Conservation (phyloP, 169 alveolate genomes). For the Plasmodium chabaudi region DNA sequence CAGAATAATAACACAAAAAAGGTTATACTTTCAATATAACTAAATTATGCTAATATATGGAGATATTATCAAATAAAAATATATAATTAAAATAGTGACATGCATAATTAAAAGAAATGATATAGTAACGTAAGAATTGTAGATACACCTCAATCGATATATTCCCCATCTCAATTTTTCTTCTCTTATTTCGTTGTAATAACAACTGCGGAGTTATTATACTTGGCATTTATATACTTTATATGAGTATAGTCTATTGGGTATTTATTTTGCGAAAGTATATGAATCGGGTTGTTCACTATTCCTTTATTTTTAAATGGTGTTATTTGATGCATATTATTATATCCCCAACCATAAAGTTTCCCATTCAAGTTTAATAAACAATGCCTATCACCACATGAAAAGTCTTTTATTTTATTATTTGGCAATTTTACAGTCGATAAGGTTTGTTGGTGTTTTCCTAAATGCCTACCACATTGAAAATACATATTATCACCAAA, state of each 20-base stretch:
- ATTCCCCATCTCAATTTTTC: too few relatives aligned
- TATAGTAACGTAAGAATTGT: too few relatives aligned
- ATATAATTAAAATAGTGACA: too few relatives aligned
- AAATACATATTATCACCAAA: conserved; percentile 71
- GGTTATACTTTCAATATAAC: too few relatives aligned
- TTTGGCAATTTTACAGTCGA: conserved; percentile 72
- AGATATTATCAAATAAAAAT: too few relatives aligned
- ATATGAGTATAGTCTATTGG: conserved; percentile 26
- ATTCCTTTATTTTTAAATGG: conserved; percentile 75
- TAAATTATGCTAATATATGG: too few relatives aligned
- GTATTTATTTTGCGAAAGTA: conserved; percentile 27
- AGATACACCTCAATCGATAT: too few relatives aligned
- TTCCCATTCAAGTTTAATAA: conserved; percentile 57
- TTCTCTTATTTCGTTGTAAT: conserved; percentile 4
- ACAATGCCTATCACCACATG: conserved; percentile 74
- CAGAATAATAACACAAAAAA: too few relatives aligned
- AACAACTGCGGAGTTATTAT: conserved; percentile 54
- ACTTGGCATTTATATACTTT: conserved; percentile 62
- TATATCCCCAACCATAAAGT: conserved; percentile 74
- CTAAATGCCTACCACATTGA: conserved; percentile 74
- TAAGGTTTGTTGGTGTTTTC: conserved; percentile 72
- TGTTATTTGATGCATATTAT: conserved; percentile 54
- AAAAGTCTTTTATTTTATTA: conserved; percentile 65
- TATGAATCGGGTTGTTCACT: conserved; percentile 35
- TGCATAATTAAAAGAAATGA: too few relatives aligned